phyloP scores from a whole-genome alignment of 768 basidiomycete genomes.

The Chalciporus sphaerocephalus region DNA sequence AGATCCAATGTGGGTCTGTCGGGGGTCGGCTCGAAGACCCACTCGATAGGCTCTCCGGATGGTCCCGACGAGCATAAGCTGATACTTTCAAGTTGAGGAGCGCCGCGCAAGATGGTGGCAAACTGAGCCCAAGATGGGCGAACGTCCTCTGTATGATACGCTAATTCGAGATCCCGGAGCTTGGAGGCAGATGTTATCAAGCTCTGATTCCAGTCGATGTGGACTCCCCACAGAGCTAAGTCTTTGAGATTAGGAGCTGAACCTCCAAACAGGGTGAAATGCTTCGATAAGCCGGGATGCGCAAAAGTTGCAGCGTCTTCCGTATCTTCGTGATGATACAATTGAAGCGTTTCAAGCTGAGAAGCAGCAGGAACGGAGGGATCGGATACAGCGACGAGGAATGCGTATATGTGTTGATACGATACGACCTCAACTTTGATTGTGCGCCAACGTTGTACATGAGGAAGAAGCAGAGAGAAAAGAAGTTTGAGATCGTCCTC shows the following conservation, averaged over 20 bases:
- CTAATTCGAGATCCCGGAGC: constrained; percentile 52
- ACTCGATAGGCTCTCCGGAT: too few relatives aligned
- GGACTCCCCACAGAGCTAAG: constrained; percentile 63
- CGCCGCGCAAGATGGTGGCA: constrained; percentile 44
- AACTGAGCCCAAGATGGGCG: constrained; percentile 58
- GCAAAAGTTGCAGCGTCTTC: constrained; percentile 29
- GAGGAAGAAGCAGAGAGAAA: constrained; percentile 43
- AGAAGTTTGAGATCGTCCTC: constrained; percentile 24
- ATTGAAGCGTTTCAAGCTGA: constrained; percentile 46
- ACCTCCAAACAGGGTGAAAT: constrained; percentile 51
- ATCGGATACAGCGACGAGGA: constrained; percentile 41
- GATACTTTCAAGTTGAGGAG: constrained; percentile 52
- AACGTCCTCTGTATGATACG: constrained; percentile 59
- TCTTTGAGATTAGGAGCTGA: constrained; percentile 47
- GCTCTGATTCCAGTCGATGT: constrained; percentile 58
- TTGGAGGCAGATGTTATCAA: constrained; percentile 23
- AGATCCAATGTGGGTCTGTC: constrained; percentile 13
- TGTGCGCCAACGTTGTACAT: constrained; percentile 49
- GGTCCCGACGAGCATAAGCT: constrained; percentile 58
- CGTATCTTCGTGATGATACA: constrained; percentile 54
- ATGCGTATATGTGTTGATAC: constrained; percentile 44
- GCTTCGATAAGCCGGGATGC: constrained; percentile 25
- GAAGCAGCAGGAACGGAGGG: constrained; percentile 43
- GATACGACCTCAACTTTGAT: constrained; percentile 44
- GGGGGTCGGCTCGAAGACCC: too few relatives aligned